Evolutionary conservation across 2,329 filamentous ascomycete species (phyloP).

Genomic region (Beauveria caledonica): DNA sequence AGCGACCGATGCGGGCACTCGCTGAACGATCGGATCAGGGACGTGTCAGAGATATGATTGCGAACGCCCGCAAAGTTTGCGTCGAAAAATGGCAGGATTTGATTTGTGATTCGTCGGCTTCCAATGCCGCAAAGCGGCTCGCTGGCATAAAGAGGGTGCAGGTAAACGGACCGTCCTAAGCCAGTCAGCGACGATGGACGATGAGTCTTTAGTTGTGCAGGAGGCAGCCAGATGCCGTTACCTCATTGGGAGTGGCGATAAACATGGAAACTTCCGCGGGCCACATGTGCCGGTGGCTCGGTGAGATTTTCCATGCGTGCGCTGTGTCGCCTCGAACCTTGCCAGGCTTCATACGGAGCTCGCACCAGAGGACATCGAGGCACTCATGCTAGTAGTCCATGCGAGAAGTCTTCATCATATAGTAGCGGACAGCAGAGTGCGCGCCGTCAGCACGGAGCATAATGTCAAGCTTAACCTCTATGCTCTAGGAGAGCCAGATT

Average conservation of each 20-base stretch:
- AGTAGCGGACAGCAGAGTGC: conserved; percentile 54
- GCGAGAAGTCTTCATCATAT: conserved; percentile 88
- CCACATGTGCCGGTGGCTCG: conserved; percentile 96
- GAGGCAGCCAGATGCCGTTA: conserved; percentile 20
- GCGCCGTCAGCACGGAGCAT: conserved; percentile 74
- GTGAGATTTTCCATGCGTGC: conserved; percentile 66
- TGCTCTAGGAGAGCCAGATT: conserved; percentile 29
- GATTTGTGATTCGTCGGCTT: conserved; percentile 51
- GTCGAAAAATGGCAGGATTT: too few relatives aligned
- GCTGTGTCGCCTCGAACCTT: conserved; percentile 20
- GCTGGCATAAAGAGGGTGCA: conserved; percentile 86
- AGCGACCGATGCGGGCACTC: conserved; percentile 83
- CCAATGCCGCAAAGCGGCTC: conserved; percentile 58
- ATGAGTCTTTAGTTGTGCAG: neutral
- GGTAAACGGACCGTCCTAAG: conserved; percentile 79
- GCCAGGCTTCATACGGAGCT: conserved; percentile 69
- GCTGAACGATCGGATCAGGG: conserved; percentile 66
- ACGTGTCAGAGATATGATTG: conserved; percentile 55
- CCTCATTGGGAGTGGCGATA: conserved; percentile 77
- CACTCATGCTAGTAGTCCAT: conserved; percentile 92
- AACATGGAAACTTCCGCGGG: conserved; percentile 93
- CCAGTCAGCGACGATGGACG: neutral
- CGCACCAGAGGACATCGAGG: conserved; percentile 94
- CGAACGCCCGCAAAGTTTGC: conserved; percentile 88
- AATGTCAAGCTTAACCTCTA: conserved; percentile 81